Evolutionary conservation across 345 rosid genomes (phyloP), one percentile per base, ranked within the genome.

Genomic region (Rhodomyrtus tomentosa): DNA sequence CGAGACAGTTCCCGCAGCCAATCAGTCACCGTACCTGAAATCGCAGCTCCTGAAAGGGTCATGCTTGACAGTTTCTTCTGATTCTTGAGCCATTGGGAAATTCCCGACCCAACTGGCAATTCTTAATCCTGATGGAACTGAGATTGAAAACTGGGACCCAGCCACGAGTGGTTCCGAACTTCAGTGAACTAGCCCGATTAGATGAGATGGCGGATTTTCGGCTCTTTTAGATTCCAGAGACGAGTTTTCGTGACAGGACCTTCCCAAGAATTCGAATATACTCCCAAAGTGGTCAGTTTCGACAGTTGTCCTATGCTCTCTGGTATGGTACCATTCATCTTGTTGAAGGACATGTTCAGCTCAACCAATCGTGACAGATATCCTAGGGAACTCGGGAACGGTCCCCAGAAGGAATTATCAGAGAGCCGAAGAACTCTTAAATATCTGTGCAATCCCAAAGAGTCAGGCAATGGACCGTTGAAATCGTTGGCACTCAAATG

Each of bases 81-180:
- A 55, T 81, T 84, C 80, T 20, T 79, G 42, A 89, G 87, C 91
- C 89, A 89, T 14, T 10, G 3, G 91, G 90, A 82, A 89, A 87
- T 32, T 5, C 45, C 11, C 87, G 86, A n/a, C 90, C 88, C 21
- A 88, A 5, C 48, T 72, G 84, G 80, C 85, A 86, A 55, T 45
- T 8, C 7, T 15, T 51, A 0, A 86, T 25, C 1, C 21, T 7
- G 4, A 87, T 51, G 50, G 13, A 5, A 20, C 14, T 15, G 0
- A 87, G 85, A 20, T 76, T 83, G 81, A 88, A 90, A 9, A 55
- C 7, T 11, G 90, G 87, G 40, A 83, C 25, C 89, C 92, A 90
- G 15, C 73, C 82, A 21, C n/a, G 49, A 5, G 85, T 40, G 12
- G 80, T 29, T 6, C 48, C 82, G 82, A 88, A 82, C 68, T 40